Evolutionary conservation across 306 rosid genomes (phyloP).

Genomic region (Amphicarpaea edgeworthii): DNA sequence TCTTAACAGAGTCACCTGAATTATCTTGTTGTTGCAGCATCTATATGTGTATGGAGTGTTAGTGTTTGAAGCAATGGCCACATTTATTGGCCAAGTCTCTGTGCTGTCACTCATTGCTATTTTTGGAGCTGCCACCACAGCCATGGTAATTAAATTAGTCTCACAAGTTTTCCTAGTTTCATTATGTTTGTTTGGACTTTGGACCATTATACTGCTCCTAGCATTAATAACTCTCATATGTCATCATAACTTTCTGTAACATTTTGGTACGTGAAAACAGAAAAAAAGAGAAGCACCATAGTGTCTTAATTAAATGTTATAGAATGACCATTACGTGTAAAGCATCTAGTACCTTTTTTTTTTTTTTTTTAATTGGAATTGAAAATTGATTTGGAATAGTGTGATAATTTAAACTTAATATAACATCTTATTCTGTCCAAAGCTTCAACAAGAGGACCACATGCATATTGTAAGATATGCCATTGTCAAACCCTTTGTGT

Average conservation of each 20-base stretch:
- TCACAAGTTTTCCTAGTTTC: constrained; percentile 37
- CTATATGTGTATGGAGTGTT: constrained; percentile 89
- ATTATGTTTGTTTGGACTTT: constrained; percentile 20
- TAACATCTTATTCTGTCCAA: background rate
- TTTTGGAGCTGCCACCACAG: constrained; percentile 96
- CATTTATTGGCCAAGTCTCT: constrained; percentile 89
- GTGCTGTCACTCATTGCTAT: constrained; percentile 96
- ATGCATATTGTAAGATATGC: background rate
- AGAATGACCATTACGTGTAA: background rate
- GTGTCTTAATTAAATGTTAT: background rate
- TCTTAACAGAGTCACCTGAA: constrained; percentile 19
- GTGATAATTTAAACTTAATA: background rate
- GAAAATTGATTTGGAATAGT: background rate
- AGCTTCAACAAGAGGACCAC: background rate
- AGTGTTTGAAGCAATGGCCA: constrained; percentile 95
- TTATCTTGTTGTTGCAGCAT: constrained; percentile 69
- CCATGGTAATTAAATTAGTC: constrained; percentile 77
- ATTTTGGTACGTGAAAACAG: background rate
- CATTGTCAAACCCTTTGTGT: background rate
- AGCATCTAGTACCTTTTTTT: background rate
- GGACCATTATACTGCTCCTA: constrained; percentile 31
- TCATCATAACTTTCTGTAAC: background rate
- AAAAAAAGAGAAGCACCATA: background rate
- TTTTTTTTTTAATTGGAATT: background rate
- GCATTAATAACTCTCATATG: constrained; percentile 28